These are phyloP conservation scores for Populus hybrid DNA, from an alignment of 441 rosid genomes.

Conservation along the genomic window DNA sequence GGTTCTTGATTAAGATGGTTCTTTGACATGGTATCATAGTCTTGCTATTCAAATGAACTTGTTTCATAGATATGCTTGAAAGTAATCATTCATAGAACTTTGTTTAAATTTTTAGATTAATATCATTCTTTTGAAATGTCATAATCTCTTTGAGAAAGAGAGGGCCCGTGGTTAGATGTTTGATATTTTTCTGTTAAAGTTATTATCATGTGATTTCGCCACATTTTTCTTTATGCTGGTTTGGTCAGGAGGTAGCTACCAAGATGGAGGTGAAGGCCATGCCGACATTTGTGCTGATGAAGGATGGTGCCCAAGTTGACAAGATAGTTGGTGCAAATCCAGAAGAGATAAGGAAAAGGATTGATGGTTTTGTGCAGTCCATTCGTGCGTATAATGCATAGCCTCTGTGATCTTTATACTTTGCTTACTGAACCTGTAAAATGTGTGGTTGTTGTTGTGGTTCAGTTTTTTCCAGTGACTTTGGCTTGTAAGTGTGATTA, in stretches of 20 bases:
- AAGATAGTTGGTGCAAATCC: slow-evolving; percentile 90
- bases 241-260: slow-evolving; percentile 61
- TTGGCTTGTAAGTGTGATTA: slow-evolving; percentile 9
- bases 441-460: slow-evolving; percentile 12
- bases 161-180: not conserved
- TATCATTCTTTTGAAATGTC: not conserved
- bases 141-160: not conserved
- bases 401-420: not conserved
- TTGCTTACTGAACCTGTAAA: slow-evolving; percentile 7
- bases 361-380: slow-evolving; percentile 59
- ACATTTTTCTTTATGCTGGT: not conserved
- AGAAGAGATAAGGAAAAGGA: slow-evolving; percentile 78
- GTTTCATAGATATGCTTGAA: no score
- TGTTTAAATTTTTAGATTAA: no score
- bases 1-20: no score
- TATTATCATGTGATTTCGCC: not conserved
- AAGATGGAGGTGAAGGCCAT: slow-evolving; percentile 76
- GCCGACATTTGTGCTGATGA: slow-evolving; percentile 88
- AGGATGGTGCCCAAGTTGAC: slow-evolving; percentile 53
- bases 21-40: no score
- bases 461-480: not conserved
- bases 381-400: slow-evolving; percentile 35
- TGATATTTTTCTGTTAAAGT: not conserved
- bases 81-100: no score
- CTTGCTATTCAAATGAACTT: no score